phyloP scores from a whole-genome alignment of 2,329 filamentous ascomycete species.

The Neonectria hederae region DNA sequence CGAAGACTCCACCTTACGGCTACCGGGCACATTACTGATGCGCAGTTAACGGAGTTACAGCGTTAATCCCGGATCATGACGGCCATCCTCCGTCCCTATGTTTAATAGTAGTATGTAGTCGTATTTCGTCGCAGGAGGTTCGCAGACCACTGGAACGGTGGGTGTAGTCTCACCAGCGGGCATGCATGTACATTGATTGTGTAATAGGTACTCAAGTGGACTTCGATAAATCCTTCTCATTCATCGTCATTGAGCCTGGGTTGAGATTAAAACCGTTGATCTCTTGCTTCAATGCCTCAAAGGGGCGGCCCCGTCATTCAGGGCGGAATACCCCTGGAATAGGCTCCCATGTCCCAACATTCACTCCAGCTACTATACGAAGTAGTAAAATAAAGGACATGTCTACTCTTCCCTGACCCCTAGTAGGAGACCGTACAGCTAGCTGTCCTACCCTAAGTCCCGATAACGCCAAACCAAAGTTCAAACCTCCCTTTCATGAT shows the following conservation, averaged over 20 bases:
- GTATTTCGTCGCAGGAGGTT: background rate
- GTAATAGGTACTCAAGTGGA: background rate
- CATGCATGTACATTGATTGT: background rate
- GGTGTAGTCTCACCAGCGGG: background rate
- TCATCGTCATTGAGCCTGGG: background rate
- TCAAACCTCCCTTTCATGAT: too few relatives aligned
- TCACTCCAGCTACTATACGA: background rate
- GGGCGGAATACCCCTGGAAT: background rate
- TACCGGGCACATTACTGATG: too few relatives aligned
- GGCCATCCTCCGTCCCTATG: background rate
- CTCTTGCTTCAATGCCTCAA: background rate
- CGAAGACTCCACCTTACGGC: background rate
- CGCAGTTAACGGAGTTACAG: background rate
- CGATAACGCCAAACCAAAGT: too few relatives aligned
- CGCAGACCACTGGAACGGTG: background rate
- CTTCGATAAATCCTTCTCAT: background rate
- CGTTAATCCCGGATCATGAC: background rate
- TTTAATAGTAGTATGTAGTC: background rate
- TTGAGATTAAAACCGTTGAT: background rate
- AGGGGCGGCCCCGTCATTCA: background rate
- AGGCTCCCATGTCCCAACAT: background rate
- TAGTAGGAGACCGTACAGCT: background rate
- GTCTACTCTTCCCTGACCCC: background rate
- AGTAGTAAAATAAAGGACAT: background rate
- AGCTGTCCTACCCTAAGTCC: background rate